Base-by-base conservation (phyloP, 495 filamentous ascomycete species). In the Xylaria castorea region DNA sequence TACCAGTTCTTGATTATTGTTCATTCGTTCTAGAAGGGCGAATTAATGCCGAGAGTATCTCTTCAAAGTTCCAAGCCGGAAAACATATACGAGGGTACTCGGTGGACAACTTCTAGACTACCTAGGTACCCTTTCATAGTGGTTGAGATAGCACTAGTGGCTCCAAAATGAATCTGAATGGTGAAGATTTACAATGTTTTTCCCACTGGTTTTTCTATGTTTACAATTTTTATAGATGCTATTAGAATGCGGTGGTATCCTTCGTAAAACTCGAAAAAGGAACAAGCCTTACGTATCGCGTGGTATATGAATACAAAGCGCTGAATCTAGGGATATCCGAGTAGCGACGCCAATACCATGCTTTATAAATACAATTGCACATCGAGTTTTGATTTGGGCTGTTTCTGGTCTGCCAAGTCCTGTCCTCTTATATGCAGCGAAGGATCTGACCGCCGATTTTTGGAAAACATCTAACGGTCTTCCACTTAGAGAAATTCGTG, bases 281-380 rank as follows among this genome's bases (percentile, higher is more conserved):
- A 22, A 44, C 32, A 57, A 20, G 34, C 5, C 38, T 60, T 46
- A 38, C 38, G 34, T 53, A 48, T 60, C 67, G 14, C 40, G 7
- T 60, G 53, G 34, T 68, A 27, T 69, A n/a, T 66, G 12, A 50
- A 63, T 51, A 40, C 42, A 64, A 42, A 64, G 44, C 32, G 68
- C 46, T 53, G 44, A 53, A 64, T 38, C 27, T 51, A 42, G 34
- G n/a, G 38, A 40, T 63, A 64, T 48, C 46, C 18, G 69, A 2
- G n/a, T 6, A 44, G 25, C 9, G 34, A 62, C 60, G 58, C 48
- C 60, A 46, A 65, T 57, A 27, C 44, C 12, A 66, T 66, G 70
- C 61, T 71, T 57, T 34, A 22, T 58, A 34, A 66, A 34, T 55
- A 22, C 40, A 57, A 53, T 44, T 38, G 25, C 20, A 9, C n/a